Base-by-base conservation (phyloP, 2,329 filamentous ascomycete species). In the Cercospora beticola region DNA sequence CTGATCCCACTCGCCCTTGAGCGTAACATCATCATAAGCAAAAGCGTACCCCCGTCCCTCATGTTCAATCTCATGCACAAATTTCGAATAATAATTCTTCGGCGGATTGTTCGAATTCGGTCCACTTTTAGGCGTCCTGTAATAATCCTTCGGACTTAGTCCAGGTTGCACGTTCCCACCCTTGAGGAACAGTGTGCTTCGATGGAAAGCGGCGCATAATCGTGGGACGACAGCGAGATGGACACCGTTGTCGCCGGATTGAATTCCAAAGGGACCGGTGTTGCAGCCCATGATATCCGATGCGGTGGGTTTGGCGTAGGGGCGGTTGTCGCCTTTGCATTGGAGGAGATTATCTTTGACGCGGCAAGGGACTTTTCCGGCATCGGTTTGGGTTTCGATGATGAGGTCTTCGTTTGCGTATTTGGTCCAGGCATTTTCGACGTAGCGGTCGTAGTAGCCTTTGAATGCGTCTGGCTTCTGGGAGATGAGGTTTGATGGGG, bases 181-280 rank as follows among this genome's bases (percentile, higher is more conserved):
- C 0, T 75, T 72, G 0, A 79, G 75, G 62, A 91, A 79, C 63
- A 94, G 79, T 5, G 90, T 94, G 18, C 86, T 88, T 21, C 92
- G 86, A 79, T 94, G 93, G 74, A 94, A 87, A 1, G 90, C 91
- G 0, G 92, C 92, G 1, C 90, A 87, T 6, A 95, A 81, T 14
- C 92, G 85, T 0, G 92, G 90, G 1, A 88, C 88, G 64, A 93
- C 85, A 40, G 89, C 89, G 68, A 80, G 79, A 52, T 82, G 79
- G 0, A 83, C 78, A 3, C 72, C 75, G 62, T 81, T 81, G 21
- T 79, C 75, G 6, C 74, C 73, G 67, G 84, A 68, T 64, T 80
- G 68, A 4, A 84, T 70, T 70, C 81, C 79, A 72, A 90, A 90
- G 0, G 88, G 87, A 0, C 88, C 88, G 3, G 84, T 87, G 76